Conservation (phyloP, 495 filamentous ascomycete species). For the Rostrohypoxylon terebratum region DNA sequence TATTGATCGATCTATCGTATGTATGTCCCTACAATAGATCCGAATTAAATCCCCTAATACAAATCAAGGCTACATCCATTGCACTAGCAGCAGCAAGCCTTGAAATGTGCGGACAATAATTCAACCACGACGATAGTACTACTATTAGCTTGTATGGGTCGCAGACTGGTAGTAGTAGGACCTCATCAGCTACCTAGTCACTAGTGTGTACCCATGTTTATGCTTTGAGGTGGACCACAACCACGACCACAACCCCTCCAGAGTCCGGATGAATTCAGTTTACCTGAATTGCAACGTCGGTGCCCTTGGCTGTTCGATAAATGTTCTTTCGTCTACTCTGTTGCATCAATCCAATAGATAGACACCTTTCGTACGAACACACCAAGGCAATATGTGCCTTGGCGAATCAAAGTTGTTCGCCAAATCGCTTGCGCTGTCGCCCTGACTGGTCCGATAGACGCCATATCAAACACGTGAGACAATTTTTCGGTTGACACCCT, state of each 20-base stretch:
- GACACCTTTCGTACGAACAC: constrained; percentile 37
- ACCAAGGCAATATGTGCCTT: constrained; percentile 24
- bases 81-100: constrained; percentile 7
- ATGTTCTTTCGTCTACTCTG: constrained; percentile 21
- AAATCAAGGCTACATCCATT: constrained; percentile 13
- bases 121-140: constrained; percentile 2
- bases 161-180: not conserved
- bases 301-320: constrained; percentile 26
- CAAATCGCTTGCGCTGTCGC: constrained; percentile 10
- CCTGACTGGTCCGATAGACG: constrained; percentile 43
- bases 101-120: constrained; percentile 8
- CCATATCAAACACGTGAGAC: constrained; percentile 41
- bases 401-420: constrained; percentile 11
- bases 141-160: constrained; percentile 1
- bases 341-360: constrained; percentile 20
- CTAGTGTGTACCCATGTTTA: not conserved
- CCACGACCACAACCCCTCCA: constrained; percentile 2
- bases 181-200: constrained; percentile 1
- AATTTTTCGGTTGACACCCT: constrained; percentile 44
- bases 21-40: not conserved
- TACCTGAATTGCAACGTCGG: constrained; percentile 16
- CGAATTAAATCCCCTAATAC: not conserved
- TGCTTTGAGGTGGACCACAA: not conserved
- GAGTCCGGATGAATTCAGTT: constrained; percentile 10
- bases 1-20: constrained; percentile 28